Evolutionary conservation across 2,329 filamentous ascomycete species (phyloP), one percentile per base, ranked within the genome.

Genomic region (Rhynchosporium agropyri): DNA sequence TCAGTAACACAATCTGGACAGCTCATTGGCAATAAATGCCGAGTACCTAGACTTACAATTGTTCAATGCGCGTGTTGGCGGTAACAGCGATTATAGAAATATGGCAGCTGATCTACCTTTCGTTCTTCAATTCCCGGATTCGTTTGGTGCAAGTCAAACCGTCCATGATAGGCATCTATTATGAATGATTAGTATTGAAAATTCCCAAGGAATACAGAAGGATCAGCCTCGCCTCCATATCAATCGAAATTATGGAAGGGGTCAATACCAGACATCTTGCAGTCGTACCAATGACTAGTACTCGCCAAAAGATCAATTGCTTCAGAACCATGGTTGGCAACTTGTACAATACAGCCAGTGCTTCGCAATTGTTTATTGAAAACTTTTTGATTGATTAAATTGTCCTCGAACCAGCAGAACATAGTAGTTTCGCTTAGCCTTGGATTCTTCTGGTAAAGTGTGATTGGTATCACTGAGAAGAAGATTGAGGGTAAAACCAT

Each of bases 331-430:
- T 88, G 85, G 65, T 88, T 88, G 12, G 86, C 85, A 3, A 88
- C 84, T 63, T 82, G 80, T 0, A 84, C 85, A 48, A 80, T 82
- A 68, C 84, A 86, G 4, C 85, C 85, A 36, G 80, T 80, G 59
- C 82, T 83, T 20, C 78, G 78, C 13, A 89, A 78, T 68, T 87
- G 85, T 36, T 83, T 82, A 66, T 84, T 80, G n/a, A 88, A 76
- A 2, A 88, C 85, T 66, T 82, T 84, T 69, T 88, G 85, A 69
- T 88, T 89, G 53, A 89, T 84, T 31, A 88, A 76, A 64, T 89
- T 88, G 71, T 88, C 86, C 70, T 89, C 86, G 4, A n/a, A 88
- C 86, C 9, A 88, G 84, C 36, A 89, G 77, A 6, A 89, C 81
- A 40, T 71, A 63, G 38, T 68, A 68, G 8, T 60, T 42, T 28